Evolutionary conservation across 805 yeast species (phyloP).

Genomic region (Yarrowia sp.): DNA sequence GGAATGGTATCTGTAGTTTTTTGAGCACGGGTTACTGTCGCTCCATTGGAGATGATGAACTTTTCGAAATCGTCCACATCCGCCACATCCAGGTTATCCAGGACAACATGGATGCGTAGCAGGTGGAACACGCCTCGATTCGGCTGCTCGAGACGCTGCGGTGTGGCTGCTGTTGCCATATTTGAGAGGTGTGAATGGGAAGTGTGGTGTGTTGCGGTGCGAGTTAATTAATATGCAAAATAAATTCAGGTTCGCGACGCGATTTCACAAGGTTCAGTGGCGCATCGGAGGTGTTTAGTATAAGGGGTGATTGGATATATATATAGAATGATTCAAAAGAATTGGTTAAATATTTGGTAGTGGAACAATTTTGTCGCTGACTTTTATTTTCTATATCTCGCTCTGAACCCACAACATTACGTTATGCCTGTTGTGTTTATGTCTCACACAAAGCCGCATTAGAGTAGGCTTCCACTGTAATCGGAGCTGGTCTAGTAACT

Average conservation of each 20-base stretch:
- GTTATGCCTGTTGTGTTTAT: too few relatives aligned
- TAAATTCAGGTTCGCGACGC: constrained; percentile 8
- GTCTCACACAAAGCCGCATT: too few relatives aligned
- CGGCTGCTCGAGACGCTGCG: background rate
- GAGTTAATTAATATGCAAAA: background rate
- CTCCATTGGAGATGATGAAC: constrained; percentile 4
- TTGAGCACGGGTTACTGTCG: background rate
- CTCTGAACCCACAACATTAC: too few relatives aligned
- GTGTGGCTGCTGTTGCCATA: background rate
- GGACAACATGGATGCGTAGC: constrained; percentile 19
- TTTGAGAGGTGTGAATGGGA: background rate
- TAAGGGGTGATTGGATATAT: too few relatives aligned
- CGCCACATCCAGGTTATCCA: background rate
- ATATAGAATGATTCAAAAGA: too few relatives aligned
- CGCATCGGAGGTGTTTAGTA: background rate
- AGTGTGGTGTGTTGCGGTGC: background rate
- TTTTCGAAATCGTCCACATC: background rate
- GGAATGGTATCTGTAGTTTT: constrained; percentile 2
- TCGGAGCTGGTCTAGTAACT: too few relatives aligned
- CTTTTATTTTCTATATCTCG: too few relatives aligned
- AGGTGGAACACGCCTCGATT: constrained; percentile 1
- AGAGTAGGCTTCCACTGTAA: too few relatives aligned
- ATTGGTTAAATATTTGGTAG: too few relatives aligned
- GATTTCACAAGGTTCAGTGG: background rate
- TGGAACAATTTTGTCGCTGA: too few relatives aligned